A percentile compares a stretch with the other conserved stretches of the same genome.
Evolutionary conservation across 805 yeast species (phyloP).

Genomic region (Ascoidea asiatica): DNA sequence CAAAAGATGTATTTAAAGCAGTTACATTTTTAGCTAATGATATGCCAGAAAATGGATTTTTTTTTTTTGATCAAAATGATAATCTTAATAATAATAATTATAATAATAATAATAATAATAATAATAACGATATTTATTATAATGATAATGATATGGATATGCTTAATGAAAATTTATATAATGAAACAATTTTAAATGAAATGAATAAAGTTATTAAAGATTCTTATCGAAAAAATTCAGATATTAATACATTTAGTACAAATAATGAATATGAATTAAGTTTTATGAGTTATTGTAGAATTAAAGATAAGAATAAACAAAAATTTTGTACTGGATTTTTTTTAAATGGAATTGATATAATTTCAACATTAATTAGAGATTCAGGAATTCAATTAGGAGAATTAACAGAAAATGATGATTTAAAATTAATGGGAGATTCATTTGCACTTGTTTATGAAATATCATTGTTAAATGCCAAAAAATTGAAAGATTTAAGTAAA

Average conservation of each 20-base stretch:
- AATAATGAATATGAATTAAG: constrained; percentile 18
- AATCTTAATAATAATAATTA: constrained; percentile 1
- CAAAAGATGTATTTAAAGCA: constrained; percentile 1
- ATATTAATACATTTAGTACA: constrained; percentile 19
- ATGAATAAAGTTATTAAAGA: background rate
- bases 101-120: too few species aligned
- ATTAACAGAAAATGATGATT: constrained; percentile 17
- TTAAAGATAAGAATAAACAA: constrained; percentile 3
- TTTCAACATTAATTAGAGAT: constrained; percentile 21
- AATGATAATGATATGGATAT: background rate
- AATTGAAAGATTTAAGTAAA: background rate
- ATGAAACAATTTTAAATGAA: background rate
- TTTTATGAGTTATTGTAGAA: constrained; percentile 21
- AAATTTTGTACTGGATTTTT: constrained; percentile 11
- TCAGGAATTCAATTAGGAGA: constrained; percentile 22
- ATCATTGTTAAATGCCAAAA: constrained; percentile 1
- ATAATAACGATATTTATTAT: too few species aligned
- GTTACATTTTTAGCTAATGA: constrained; percentile 4
- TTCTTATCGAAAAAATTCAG: background rate
- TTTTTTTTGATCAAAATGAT: too few species aligned
- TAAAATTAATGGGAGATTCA: constrained; percentile 13
- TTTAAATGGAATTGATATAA: constrained; percentile 21
- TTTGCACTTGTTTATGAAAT: constrained; percentile 14
- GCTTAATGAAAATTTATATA: background rate
- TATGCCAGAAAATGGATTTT: too few species aligned